These are phyloP conservation scores for Euphorbia lathyris DNA, from an alignment of 345 rosid species.

Conservation along the genomic window DNA sequence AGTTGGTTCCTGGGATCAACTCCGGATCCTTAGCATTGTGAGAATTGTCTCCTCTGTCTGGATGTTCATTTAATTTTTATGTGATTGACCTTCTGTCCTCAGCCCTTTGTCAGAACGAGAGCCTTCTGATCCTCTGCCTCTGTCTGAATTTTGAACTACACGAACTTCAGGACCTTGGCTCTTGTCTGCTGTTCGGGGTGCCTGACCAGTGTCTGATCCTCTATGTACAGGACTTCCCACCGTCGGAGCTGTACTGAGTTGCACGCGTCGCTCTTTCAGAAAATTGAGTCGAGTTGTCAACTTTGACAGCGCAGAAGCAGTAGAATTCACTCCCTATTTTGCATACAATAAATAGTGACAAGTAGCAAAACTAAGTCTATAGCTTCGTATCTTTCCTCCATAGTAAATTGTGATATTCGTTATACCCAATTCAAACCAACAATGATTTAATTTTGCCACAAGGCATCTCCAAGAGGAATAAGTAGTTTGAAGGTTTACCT, in stretches of 20 bases:
- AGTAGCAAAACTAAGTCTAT: background rate
- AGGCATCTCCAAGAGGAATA: background rate
- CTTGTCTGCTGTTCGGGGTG: slow-evolving; percentile 4
- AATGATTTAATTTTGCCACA: background rate
- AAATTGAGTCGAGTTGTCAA: slow-evolving; percentile 77
- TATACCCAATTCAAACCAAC: background rate
- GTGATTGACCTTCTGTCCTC: slow-evolving; percentile 13
- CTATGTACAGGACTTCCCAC: slow-evolving; percentile 15
- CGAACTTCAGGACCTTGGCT: slow-evolving; percentile 12
- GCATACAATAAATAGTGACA: background rate
- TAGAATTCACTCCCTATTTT: slow-evolving; percentile 48
- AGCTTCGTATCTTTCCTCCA: background rate
- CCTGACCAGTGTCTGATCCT: slow-evolving; percentile 9
- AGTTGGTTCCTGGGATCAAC: slow-evolving; percentile 27
- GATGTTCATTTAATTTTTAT: slow-evolving; percentile 6
- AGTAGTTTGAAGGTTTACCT: slow-evolving; percentile 44
- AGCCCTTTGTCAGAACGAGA: slow-evolving; percentile 16
- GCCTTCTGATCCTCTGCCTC: slow-evolving; percentile 2
- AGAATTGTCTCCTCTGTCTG: slow-evolving; percentile 31
- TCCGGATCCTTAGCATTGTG: slow-evolving; percentile 32
- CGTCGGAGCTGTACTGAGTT: slow-evolving; percentile 35
- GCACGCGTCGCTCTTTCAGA: slow-evolving; percentile 75
- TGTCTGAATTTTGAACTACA: slow-evolving; percentile 7
- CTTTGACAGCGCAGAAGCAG: slow-evolving; percentile 64
- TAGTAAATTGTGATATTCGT: background rate